These are phyloP conservation scores for Ganoderma resinaceum DNA, from an alignment of 1,284 basidiomycete genomes.

Conservation along the genomic window DNA sequence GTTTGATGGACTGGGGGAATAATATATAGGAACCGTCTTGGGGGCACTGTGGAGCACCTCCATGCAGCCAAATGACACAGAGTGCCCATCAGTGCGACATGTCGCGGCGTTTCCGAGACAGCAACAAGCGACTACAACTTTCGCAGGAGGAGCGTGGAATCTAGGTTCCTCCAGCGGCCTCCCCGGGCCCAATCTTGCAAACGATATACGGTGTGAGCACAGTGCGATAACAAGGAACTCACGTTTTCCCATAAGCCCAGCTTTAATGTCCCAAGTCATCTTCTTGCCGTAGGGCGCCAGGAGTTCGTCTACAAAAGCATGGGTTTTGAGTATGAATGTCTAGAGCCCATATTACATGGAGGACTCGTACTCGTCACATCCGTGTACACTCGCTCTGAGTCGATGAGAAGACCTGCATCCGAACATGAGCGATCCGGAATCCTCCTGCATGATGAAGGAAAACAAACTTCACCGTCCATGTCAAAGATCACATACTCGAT, in stretches of 20 bases:
- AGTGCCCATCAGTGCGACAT: too few species aligned
- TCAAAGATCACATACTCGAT: constrained; percentile 83
- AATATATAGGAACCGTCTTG: too few species aligned
- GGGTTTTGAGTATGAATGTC: not conserved
- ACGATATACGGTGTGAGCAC: not conserved
- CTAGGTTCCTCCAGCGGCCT: too few species aligned
- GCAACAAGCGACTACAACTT: too few species aligned
- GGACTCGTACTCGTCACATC: constrained; percentile 69
- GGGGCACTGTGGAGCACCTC: too few species aligned
- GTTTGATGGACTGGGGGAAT: too few species aligned
- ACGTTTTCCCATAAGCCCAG: constrained; percentile 86
- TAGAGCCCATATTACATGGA: too few species aligned
- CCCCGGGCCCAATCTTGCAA: not conserved
- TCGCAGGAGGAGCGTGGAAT: too few species aligned
- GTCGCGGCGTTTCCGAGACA: too few species aligned
- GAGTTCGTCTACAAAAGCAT: constrained; percentile 60
- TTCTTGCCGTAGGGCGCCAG: constrained; percentile 73
- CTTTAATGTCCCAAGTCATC: constrained; percentile 88
- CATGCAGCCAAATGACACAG: too few species aligned
- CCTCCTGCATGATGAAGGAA: not conserved
- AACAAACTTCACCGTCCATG: constrained; percentile 68
- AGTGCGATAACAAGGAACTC: constrained; percentile 35
- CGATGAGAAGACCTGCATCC: constrained; percentile 61
- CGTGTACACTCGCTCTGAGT: constrained; percentile 78
- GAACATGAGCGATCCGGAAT: constrained; percentile 4